Percentiles rank a stretch among this genome's conserved stretches.
phyloP scores from a whole-genome alignment of 805 yeast species.

The Wickerhamomyces mucosus region DNA sequence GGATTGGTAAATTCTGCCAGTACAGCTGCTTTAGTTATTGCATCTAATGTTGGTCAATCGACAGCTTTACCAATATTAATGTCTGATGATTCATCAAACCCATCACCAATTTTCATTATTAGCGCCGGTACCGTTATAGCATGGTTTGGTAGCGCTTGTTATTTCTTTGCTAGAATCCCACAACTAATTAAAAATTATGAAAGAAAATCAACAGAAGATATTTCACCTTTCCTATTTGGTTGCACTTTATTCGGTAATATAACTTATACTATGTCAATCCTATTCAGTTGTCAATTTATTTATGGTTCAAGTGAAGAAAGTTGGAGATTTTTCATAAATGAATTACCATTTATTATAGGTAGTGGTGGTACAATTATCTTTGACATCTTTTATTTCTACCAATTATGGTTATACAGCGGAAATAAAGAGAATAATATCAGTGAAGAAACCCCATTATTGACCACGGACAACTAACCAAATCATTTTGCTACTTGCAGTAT shows the following conservation, averaged over 20 bases:
- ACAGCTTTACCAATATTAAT: slow-evolving; percentile 11
- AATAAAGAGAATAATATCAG: neutral
- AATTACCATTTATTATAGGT: slow-evolving; percentile 76
- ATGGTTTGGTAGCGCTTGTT: slow-evolving; percentile 71
- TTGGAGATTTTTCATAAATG: slow-evolving; percentile 46
- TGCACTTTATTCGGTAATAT: slow-evolving; percentile 74
- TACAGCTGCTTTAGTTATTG: slow-evolving; percentile 11
- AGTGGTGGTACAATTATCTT: slow-evolving; percentile 78
- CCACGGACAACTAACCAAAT: no score
- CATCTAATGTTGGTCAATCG: slow-evolving; percentile 18
- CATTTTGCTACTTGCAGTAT: neutral
- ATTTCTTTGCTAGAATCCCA: slow-evolving; percentile 74
- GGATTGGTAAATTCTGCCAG: slow-evolving; percentile 2
- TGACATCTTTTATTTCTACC: slow-evolving; percentile 64
- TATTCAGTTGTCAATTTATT: slow-evolving; percentile 50
- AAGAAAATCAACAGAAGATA: slow-evolving; percentile 79
- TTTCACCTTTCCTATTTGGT: slow-evolving; percentile 70
- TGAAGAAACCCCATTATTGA: slow-evolving; percentile 12
- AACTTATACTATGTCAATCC: slow-evolving; percentile 66
- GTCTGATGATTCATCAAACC: slow-evolving; percentile 1
- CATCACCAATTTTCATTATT: slow-evolving; percentile 5
- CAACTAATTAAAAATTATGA: slow-evolving; percentile 69
- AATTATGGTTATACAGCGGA: slow-evolving; percentile 30
- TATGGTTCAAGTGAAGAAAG: slow-evolving; percentile 26
- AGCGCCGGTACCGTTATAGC: slow-evolving; percentile 44